Conservation (phyloP, 2,329 filamentous ascomycete genomes). For the Boeremia lycopersici region DNA sequence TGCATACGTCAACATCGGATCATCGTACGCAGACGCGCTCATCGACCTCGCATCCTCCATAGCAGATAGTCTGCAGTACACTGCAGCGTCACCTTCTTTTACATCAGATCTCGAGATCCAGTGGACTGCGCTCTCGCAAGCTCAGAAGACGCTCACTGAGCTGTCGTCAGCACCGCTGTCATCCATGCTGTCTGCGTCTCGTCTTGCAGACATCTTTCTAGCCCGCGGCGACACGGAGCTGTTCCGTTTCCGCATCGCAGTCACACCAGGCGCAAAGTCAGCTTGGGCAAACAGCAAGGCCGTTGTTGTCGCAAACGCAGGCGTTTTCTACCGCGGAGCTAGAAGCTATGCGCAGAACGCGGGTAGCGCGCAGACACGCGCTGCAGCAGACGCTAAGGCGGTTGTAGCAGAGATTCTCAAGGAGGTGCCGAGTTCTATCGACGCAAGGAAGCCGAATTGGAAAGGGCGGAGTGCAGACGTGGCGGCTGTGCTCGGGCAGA, state of each 20-base stretch:
- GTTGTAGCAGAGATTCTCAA: slow-evolving; percentile 55
- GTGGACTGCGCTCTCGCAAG: slow-evolving; percentile 42
- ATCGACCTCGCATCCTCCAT: slow-evolving; percentile 59
- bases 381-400: slow-evolving; percentile 56
- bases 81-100: slow-evolving; percentile 18
- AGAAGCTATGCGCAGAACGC: slow-evolving; percentile 41
- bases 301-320: slow-evolving; percentile 46
- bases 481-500: slow-evolving; percentile 55
- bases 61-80: slow-evolving; percentile 31
- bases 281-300: slow-evolving; percentile 41
- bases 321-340: slow-evolving; percentile 47
- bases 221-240: slow-evolving; percentile 43
- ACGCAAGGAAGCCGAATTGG: slow-evolving; percentile 48
- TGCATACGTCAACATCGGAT: slow-evolving; percentile 58
- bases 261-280: slow-evolving; percentile 27
- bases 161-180: slow-evolving; percentile 27
- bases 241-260: slow-evolving; percentile 41
- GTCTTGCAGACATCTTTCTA: slow-evolving; percentile 40
- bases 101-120: slow-evolving; percentile 30
- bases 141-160: slow-evolving; percentile 37
- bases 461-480: slow-evolving; percentile 50
- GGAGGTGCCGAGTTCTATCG: slow-evolving; percentile 43
- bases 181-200: slow-evolving; percentile 26
- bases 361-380: slow-evolving; percentile 46
- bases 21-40: slow-evolving; percentile 63